These are phyloP conservation scores for Verticillium tricorpus DNA, from an alignment of 2,329 filamentous ascomycete genomes.

Conservation along the genomic window DNA sequence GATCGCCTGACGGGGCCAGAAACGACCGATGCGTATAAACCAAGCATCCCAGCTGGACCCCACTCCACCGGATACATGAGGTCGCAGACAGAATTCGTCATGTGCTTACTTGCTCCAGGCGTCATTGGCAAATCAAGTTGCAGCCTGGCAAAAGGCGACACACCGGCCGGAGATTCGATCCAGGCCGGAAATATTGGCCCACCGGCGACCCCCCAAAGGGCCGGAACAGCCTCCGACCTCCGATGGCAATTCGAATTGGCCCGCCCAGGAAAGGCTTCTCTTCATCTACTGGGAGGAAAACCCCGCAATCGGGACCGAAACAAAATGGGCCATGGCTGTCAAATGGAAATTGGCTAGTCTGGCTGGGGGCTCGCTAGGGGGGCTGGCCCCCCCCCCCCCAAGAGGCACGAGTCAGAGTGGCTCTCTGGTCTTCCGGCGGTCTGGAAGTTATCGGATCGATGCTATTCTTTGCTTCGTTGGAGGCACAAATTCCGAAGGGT, in stretches of 20 bases:
- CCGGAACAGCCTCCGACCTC: neutral
- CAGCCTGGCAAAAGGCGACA: neutral
- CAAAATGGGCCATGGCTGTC: neutral
- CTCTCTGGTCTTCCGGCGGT: neutral
- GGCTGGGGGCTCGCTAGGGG: too few species aligned
- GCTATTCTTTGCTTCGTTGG: too few species aligned
- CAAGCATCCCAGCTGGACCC: neutral
- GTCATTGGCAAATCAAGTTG: neutral
- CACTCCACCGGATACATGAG: neutral
- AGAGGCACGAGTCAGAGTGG: too few species aligned
- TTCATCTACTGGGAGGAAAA: neutral
- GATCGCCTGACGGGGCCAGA: neutral
- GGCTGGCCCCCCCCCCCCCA: too few species aligned
- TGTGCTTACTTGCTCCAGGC: neutral
- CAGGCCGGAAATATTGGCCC: neutral
- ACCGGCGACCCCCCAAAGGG: neutral
- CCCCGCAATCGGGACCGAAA: neutral
- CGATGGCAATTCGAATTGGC: neutral
- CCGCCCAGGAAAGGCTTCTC: neutral
- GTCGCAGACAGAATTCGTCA: neutral
- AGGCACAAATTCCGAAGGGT: too few species aligned
- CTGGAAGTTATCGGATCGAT: neutral
- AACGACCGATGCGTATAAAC: neutral
- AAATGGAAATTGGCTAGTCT: neutral
- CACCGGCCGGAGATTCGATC: neutral